These are phyloP conservation scores for Aethionema arabicum DNA, from an alignment of 345 rosid genomes.

Conservation along the genomic window DNA sequence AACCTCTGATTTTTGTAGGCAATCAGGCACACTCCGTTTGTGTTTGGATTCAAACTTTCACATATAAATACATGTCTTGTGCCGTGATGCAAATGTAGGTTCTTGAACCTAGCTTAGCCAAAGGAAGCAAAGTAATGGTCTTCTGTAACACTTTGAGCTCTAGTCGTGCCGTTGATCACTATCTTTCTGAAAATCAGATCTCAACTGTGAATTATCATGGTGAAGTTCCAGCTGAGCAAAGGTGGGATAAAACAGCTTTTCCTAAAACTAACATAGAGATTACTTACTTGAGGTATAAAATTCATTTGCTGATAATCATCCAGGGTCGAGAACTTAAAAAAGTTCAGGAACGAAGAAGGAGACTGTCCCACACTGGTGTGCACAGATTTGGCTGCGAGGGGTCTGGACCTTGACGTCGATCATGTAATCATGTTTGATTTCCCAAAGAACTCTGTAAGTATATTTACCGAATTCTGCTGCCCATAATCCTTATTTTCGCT, in stretches of 20 bases:
- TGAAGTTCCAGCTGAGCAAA: constrained; percentile 92
- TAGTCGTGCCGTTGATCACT: constrained; percentile 93
- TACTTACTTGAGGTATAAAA: constrained; percentile 1
- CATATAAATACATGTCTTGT: constrained; percentile 12
- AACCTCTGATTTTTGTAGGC: background rate
- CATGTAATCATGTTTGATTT: constrained; percentile 96
- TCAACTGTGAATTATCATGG: constrained; percentile 93
- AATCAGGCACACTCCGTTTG: background rate
- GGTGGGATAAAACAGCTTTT: constrained; percentile 42
- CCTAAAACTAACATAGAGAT: background rate
- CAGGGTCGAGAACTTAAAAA: constrained; percentile 84
- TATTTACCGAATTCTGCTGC: background rate
- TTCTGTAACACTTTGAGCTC: constrained; percentile 90
- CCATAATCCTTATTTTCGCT: constrained; percentile 2
- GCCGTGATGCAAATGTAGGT: constrained; percentile 54
- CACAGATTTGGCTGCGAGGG: constrained; percentile 95
- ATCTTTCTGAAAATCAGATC: constrained; percentile 72
- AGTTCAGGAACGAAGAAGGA: constrained; percentile 85
- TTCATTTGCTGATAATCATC: constrained; percentile 6
- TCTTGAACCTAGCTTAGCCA: constrained; percentile 92
- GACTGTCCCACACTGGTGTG: constrained; percentile 94
- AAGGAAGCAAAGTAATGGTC: constrained; percentile 94
- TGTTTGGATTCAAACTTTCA: constrained; percentile 7
- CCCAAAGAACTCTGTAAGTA: constrained; percentile 81
- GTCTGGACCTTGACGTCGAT: constrained; percentile 87